A percentile compares a stretch with the other conserved stretches of the same genome.
These are phyloP conservation scores for Vitis vinifera DNA, from an alignment of 164 flowering plant species.

Conservation along the genomic window ASM3070453v1 NC_081806.1:1691501-1692000, in stretches of 20 bases:
- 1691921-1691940: background rate
- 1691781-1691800: conserved; percentile 17
- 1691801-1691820: conserved; percentile 1
- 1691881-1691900: background rate
- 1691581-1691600: background rate
- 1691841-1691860: background rate
- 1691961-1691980: background rate
- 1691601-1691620: background rate
- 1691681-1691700: background rate
- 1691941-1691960: background rate
- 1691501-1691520: background rate
- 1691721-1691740: background rate
- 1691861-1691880: background rate
- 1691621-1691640: background rate
- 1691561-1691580: background rate
- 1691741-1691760: background rate
- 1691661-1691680: background rate
- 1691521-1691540: background rate
- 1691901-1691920: background rate
- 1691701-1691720: conserved; percentile 2
- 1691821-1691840: too few species aligned
- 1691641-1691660: background rate
- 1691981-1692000: background rate
- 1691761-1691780: conserved; percentile 10
- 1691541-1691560: background rate